Conservation (phyloP, 179 eudicot genomes). For the Beta macrorhiza region DNA sequence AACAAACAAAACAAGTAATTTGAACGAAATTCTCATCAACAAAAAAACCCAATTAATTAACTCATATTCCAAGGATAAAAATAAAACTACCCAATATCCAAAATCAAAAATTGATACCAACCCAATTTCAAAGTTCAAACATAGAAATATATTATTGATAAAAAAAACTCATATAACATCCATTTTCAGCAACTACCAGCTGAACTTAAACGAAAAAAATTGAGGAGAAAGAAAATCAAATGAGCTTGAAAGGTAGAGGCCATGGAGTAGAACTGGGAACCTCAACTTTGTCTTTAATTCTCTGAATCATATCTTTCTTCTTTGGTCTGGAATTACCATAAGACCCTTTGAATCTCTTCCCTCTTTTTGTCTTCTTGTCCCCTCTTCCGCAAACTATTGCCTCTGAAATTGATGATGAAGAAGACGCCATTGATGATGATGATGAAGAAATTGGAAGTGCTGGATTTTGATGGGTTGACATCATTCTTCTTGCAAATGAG, state of each 20-base stretch:
- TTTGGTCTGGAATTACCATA: constrained; percentile 79
- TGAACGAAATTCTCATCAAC: neutral
- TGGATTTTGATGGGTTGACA: constrained; percentile 32
- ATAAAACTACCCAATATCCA: neutral
- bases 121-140: neutral
- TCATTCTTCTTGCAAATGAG: constrained; percentile 42
- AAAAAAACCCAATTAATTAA: neutral
- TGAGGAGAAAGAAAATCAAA: constrained; percentile 28
- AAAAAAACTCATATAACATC: neutral
- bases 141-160: neutral
- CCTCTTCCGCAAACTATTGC: constrained; percentile 84
- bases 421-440: constrained; percentile 18
- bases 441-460: constrained; percentile 31
- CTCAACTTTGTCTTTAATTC: constrained; percentile 79
- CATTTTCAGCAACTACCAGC: neutral
- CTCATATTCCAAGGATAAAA: neutral
- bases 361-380: constrained; percentile 88
- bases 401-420: constrained; percentile 28
- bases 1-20: neutral
- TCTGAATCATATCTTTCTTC: constrained; percentile 68
- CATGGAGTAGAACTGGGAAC: constrained; percentile 97
- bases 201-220: neutral
- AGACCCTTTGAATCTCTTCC: constrained; percentile 89
- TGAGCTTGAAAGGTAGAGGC: constrained; percentile 97
- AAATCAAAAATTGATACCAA: constrained; percentile 8